A percentile compares a stretch with the other conserved stretches of the same genome.
These are phyloP conservation scores for Psilocybe subaeruginosa DNA, from an alignment of 768 basidiomycete species.

Conservation along the genomic window DNA sequence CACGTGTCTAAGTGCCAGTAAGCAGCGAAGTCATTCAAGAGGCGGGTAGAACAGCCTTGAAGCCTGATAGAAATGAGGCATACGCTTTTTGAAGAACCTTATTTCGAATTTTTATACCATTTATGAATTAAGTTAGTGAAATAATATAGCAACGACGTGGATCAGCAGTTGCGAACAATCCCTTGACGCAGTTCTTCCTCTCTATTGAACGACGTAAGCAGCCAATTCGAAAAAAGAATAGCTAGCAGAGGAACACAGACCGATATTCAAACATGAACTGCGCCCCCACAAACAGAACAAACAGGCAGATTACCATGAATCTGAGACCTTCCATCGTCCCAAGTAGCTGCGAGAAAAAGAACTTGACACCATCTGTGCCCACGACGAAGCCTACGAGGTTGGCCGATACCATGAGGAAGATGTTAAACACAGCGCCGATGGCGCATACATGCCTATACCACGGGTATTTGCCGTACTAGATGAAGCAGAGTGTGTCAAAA, in stretches of 20 bases:
- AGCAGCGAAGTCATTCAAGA: too few relatives aligned
- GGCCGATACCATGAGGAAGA: constrained; percentile 87
- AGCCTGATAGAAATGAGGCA: too few relatives aligned
- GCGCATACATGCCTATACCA: constrained; percentile 93
- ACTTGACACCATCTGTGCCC: constrained; percentile 77
- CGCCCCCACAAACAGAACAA: constrained; percentile 75
- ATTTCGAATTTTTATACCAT: not conserved
- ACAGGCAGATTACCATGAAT: constrained; percentile 64
- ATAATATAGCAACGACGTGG: not conserved
- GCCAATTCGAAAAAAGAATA: not conserved
- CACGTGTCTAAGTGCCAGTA: too few relatives aligned
- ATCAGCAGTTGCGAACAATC: constrained; percentile 19
- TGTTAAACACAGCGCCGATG: constrained; percentile 79
- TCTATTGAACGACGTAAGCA: constrained; percentile 33
- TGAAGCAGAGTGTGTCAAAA: not conserved
- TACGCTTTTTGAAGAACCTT: too few relatives aligned
- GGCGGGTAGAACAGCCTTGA: too few relatives aligned
- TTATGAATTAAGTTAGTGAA: not conserved
- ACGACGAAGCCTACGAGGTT: constrained; percentile 96
- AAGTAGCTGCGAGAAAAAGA: constrained; percentile 65
- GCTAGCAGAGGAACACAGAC: constrained; percentile 41
- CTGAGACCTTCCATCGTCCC: constrained; percentile 67
- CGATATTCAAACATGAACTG: constrained; percentile 98
- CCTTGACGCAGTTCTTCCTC: constrained; percentile 70
- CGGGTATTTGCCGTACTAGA: constrained; percentile 60